Evolutionary conservation across 192 early-diverging fungal species (phyloP), one percentile per base, ranked within the genome.

Genomic region (Kappamyces sp.): DNA sequence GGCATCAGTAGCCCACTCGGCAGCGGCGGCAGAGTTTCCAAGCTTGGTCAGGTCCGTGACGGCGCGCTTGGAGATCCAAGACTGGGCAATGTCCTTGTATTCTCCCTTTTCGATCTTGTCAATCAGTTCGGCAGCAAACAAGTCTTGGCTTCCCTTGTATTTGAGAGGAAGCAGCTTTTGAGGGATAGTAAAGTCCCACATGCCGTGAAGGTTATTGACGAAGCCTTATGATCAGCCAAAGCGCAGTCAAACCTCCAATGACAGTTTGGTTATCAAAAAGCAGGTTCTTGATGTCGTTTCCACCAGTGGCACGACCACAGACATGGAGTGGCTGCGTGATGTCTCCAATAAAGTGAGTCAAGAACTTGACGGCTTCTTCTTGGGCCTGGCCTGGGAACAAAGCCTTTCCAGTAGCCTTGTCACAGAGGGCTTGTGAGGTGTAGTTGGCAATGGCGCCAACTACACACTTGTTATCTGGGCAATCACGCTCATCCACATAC

Each of bases 301-400:
- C 73, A 37, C 73, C 73, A 23, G 9, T 13, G 5, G 57, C 57
- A 32, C 64, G 51, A 35, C 60, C 57, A 51, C 68, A 70, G 57
- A 60, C 62, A 64, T 76, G 74, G 10, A 76, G 70, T 10, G 74
- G 74, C 58, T 76, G 69, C 1, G 67, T 54, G 44, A 76, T 67
- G 47, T 76, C 74, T 10, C 74, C 74, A 31, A 73, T 3, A 64
- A 73, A 76, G 65, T 76, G 74, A 2, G 66, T 47, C 23, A 76
- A 54, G 55, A 66, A 76, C 49, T 64, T 10, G 49, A 72, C 41
- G 10, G 66, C 66, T 51, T 72, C 63, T 31, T 41, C 52, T 7
- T 50, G 49, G 40, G 23, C 35, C 8, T 33, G 35, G 5, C 6
- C 8, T 4, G 31, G 40, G 40, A 35, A 32, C n/a, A n/a, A 7